These are phyloP conservation scores for Saccharomycopsis olivae DNA, from an alignment of 805 yeast species.

Conservation along the genomic window DNA sequence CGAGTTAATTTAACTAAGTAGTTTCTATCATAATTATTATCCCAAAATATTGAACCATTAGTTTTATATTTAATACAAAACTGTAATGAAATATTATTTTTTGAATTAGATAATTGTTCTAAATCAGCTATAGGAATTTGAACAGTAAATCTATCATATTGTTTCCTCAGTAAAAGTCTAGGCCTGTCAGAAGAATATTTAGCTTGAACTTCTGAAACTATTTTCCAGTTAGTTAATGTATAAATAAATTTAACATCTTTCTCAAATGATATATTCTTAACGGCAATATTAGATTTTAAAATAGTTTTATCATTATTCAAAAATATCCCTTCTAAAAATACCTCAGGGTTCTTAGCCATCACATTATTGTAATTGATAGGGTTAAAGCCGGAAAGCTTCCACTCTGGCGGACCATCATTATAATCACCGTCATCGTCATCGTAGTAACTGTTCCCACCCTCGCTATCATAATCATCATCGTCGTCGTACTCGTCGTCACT, in stretches of 20 bases:
- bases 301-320: constrained; percentile 46
- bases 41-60: constrained; percentile 56
- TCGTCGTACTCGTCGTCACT: constrained; percentile 18
- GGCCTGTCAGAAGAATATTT: constrained; percentile 47
- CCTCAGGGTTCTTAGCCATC: constrained; percentile 22
- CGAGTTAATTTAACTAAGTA: constrained; percentile 25
- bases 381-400: constrained; percentile 26
- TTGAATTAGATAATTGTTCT: constrained; percentile 25
- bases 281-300: constrained; percentile 68
- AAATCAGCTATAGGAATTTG: constrained; percentile 40
- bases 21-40: constrained; percentile 53
- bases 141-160: constrained; percentile 65
- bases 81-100: constrained; percentile 23
- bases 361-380: constrained; percentile 19
- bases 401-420: constrained; percentile 5
- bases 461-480: constrained; percentile 18
- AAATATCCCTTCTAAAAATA: constrained; percentile 57
- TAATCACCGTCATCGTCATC: constrained; percentile 19
- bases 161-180: constrained; percentile 33
- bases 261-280: constrained; percentile 57
- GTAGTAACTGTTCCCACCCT: constrained; percentile 19
- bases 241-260: constrained; percentile 64
- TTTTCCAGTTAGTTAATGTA: constrained; percentile 70
- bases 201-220: constrained; percentile 61
- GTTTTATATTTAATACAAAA: constrained; percentile 51